Percentiles rank a stretch among this genome's conserved stretches.
phyloP scores from a whole-genome alignment of 352 stramenopile species.

The Phytophthora pisi region DNA sequence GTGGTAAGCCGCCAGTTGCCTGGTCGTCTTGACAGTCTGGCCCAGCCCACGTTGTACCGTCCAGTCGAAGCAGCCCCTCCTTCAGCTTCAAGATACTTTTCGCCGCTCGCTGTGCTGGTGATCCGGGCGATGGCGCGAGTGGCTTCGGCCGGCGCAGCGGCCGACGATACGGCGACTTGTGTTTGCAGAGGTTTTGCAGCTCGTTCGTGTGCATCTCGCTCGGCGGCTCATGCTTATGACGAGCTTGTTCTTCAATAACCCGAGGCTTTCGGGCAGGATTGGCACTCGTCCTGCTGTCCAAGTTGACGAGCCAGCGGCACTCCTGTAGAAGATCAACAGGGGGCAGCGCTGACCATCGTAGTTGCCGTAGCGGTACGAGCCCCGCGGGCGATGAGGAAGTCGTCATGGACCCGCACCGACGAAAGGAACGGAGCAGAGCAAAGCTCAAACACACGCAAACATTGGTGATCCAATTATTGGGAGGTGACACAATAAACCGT shows the following conservation, averaged over 20 bases:
- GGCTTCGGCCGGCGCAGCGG: constrained; percentile 22
- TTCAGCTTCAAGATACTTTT: constrained; percentile 62
- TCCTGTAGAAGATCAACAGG: constrained; percentile 49
- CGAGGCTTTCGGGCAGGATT: constrained; percentile 13
- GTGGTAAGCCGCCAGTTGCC: constrained; percentile 5
- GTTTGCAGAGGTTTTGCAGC: constrained; percentile 15
- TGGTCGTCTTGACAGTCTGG: constrained; percentile 11
- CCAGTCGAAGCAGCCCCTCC: constrained; percentile 40
- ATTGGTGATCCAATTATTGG: constrained; percentile 13
- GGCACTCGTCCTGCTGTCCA: constrained; percentile 11
- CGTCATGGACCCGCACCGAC: constrained; percentile 5
- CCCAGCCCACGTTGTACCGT: constrained; percentile 13
- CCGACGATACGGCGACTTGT: constrained; percentile 52
- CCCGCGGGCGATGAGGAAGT: constrained; percentile 17
- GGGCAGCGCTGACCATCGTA: constrained; percentile 41
- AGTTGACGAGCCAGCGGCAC: constrained; percentile 50
- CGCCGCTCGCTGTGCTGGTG: constrained; percentile 56
- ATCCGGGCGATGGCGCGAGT: constrained; percentile 25
- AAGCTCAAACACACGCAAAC: constrained; percentile 19
- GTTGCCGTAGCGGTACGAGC: constrained; percentile 25
- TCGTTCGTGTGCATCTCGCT: constrained; percentile 16
- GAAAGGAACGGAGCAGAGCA: no score
- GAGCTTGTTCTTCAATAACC: constrained; percentile 14
- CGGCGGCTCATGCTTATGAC: constrained; percentile 1
- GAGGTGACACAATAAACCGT: constrained; percentile 9